A percentile compares a stretch with the other conserved stretches of the same genome.
Conservation (phyloP, 169 alveolate species). For the Eimeria tenella region DNA sequence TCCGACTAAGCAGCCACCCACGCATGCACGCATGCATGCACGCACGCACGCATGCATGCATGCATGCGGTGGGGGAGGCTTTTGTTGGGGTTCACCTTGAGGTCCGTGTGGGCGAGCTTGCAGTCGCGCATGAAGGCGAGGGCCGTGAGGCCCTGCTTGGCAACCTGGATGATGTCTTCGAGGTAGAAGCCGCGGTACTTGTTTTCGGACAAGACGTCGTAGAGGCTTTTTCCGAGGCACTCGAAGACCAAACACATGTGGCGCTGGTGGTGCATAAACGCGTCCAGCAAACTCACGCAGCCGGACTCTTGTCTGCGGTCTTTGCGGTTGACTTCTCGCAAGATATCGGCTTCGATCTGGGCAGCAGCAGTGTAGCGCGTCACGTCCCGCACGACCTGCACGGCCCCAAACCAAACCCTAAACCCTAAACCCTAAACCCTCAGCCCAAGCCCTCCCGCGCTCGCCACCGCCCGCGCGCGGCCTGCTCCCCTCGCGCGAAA, state of each 20-base stretch:
- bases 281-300: conserved; percentile 93
- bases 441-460: neutral
- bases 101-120: conserved; percentile 98
- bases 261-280: conserved; percentile 89
- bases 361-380: conserved; percentile 97
- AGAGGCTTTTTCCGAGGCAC: conserved; percentile 96
- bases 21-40: neutral
- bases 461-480: neutral
- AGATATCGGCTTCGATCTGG: conserved; percentile 96
- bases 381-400: conserved; percentile 93
- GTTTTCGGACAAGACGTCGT: conserved; percentile 95
- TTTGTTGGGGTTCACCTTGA: conserved; percentile 84
- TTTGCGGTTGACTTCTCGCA: conserved; percentile 89
- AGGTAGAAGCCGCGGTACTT: conserved; percentile 95
- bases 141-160: conserved; percentile 95
- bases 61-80: neutral
- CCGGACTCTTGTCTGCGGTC: conserved; percentile 89
- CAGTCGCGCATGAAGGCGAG: conserved; percentile 93
- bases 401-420: conserved; percentile 66
- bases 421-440: conserved; percentile 1
- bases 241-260: conserved; percentile 97
- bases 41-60: neutral
- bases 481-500: neutral
- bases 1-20: neutral
- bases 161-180: conserved; percentile 93